These are phyloP conservation scores for Plasmodium sp. DNA, from an alignment of 169 alveolate species.

Conservation along the genomic window DNA sequence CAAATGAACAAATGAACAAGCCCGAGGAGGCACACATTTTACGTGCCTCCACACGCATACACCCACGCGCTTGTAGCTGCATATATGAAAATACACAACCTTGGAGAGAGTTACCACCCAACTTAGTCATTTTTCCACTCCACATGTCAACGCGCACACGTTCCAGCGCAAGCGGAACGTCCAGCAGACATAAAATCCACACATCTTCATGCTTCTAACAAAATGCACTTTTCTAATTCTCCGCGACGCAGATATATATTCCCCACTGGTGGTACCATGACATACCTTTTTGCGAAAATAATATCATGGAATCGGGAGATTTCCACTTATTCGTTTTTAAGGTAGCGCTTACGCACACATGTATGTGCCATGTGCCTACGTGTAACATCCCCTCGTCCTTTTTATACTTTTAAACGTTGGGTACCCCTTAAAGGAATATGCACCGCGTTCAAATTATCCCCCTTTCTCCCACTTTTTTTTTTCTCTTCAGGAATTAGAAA, in stretches of 20 bases:
- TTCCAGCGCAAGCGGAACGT: background rate
- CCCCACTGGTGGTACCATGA: conserved; percentile 74
- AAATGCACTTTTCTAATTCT: background rate
- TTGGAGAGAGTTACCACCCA: background rate
- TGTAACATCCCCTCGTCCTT: background rate
- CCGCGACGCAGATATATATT: conserved; percentile 37
- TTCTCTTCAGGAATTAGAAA: conserved; percentile 45
- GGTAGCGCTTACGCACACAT: background rate
- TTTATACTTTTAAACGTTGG: background rate
- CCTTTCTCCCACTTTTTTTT: background rate
- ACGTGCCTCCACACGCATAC: background rate
- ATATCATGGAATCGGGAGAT: conserved; percentile 21
- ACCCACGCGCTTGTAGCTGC: background rate
- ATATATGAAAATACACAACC: background rate
- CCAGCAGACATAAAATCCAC: background rate
- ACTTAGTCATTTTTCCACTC: background rate
- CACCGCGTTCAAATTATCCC: background rate
- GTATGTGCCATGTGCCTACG: background rate
- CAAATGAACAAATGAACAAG: background rate
- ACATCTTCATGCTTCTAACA: background rate
- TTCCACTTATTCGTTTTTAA: conserved; percentile 41
- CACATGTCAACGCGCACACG: background rate
- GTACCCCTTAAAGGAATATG: background rate
- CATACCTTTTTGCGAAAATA: conserved; percentile 30
- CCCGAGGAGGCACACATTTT: background rate